Evolutionary conservation across 139 green algal species (phyloP).

Genomic region (Pseudopediastrum boryanum): DNA sequence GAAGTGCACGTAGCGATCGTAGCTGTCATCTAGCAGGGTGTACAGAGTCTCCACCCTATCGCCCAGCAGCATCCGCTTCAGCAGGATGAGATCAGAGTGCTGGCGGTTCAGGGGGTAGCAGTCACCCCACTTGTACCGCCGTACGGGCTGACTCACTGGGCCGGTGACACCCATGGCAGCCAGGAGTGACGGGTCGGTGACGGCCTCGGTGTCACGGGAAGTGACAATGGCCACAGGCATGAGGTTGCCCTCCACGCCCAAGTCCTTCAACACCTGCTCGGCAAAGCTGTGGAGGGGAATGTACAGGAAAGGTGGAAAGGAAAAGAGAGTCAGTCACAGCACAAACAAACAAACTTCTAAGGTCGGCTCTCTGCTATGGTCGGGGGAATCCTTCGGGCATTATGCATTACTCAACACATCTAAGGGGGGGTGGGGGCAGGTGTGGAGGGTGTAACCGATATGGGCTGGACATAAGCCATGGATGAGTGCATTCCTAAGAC

Average conservation of each 20-base stretch:
- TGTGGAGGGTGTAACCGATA: too few species aligned
- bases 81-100: constrained; percentile 30
- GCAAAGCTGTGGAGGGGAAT: constrained; percentile 24
- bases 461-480: too few species aligned
- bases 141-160: constrained; percentile 14
- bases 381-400: too few species aligned
- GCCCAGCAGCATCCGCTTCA: constrained; percentile 37
- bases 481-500: too few species aligned
- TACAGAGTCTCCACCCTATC: constrained; percentile 28
- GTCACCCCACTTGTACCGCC: constrained; percentile 9
- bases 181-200: constrained; percentile 12
- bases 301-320: too few species aligned
- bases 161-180: constrained; percentile 1
- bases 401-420: too few species aligned
- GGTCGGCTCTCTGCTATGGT: too few species aligned
- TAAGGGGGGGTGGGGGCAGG: too few species aligned
- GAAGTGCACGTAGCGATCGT: constrained; percentile 28
- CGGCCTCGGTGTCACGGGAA: constrained; percentile 13
- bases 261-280: constrained; percentile 8
- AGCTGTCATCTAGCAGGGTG: constrained; percentile 32
- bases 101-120: constrained; percentile 29
- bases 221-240: constrained; percentile 22
- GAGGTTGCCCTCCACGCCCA: constrained; percentile 8
- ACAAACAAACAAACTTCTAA: too few species aligned
- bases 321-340: too few species aligned